Evolutionary conservation across 495 filamentous ascomycete genomes (phyloP).

Genomic region (Neurospora sp.): DNA sequence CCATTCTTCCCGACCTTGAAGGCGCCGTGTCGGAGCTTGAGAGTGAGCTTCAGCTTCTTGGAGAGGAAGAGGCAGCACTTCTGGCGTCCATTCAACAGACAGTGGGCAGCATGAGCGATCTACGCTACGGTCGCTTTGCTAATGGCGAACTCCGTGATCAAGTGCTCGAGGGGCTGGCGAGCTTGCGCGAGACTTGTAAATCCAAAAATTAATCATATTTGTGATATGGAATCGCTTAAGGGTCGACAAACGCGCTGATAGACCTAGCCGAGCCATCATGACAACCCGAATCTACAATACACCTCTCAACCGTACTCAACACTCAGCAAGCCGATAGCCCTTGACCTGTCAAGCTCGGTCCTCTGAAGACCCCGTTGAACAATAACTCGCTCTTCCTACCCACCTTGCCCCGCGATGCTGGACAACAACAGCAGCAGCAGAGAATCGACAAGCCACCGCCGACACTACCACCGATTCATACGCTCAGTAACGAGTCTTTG

Average conservation of each 20-base stretch:
- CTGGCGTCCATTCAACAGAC: conserved; percentile 51
- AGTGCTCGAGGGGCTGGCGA: conserved; percentile 50
- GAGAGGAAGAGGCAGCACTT: conserved; percentile 51
- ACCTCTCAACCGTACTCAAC: conserved; percentile 35
- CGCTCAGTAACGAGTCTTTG: conserved; percentile 17
- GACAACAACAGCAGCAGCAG: conserved; percentile 9
- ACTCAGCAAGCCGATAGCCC: conserved; percentile 32
- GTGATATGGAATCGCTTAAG: neutral
- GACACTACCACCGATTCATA: conserved; percentile 24
- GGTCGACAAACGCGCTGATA: conserved; percentile 1
- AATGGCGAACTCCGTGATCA: conserved; percentile 49
- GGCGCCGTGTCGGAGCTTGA: conserved; percentile 55
- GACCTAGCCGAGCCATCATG: neutral
- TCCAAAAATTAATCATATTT: conserved; percentile 22
- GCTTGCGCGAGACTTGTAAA: conserved; percentile 55
- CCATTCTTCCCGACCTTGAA: conserved; percentile 59
- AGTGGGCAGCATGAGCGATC: conserved; percentile 66
- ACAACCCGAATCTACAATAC: conserved; percentile 17
- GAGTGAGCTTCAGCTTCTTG: conserved; percentile 50
- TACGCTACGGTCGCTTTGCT: conserved; percentile 68
- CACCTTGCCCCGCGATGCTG: conserved; percentile 35
- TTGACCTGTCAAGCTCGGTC: conserved; percentile 32
- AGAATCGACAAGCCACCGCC: conserved; percentile 22
- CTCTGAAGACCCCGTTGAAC: conserved; percentile 20
- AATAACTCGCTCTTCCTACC: conserved; percentile 25